phyloP scores from a whole-genome alignment of 192 early-diverging fungal species.

The Gorgonomyces haynaldii region DNA sequence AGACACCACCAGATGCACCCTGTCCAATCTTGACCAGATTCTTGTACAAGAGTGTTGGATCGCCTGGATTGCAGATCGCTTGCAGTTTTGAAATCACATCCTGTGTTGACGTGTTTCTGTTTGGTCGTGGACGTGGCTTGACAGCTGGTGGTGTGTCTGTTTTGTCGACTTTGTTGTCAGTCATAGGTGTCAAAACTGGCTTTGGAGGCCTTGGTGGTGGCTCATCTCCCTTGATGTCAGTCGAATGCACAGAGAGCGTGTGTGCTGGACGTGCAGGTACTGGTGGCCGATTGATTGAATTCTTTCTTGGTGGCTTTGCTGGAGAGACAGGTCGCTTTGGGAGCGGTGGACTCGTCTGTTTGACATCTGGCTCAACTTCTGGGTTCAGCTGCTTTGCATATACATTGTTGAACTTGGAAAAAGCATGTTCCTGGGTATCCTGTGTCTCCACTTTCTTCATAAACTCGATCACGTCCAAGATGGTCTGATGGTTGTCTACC shows the following conservation, averaged over 20 bases:
- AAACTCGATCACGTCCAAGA: conserved; percentile 41
- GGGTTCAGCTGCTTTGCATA: conserved; percentile 12
- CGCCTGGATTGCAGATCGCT: conserved; percentile 68
- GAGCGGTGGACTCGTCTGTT: conserved; percentile 3
- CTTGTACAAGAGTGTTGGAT: conserved; percentile 76
- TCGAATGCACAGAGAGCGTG: conserved; percentile 38
- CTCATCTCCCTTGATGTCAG: conserved; percentile 23
- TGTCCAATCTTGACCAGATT: conserved; percentile 87
- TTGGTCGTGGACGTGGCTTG: conserved; percentile 39
- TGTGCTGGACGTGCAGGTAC: conserved; percentile 41
- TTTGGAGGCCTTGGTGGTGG: conserved; percentile 14
- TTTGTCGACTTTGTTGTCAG: neutral
- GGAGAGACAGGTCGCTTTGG: neutral
- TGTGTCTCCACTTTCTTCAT: conserved; percentile 3
- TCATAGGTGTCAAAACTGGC: conserved; percentile 13
- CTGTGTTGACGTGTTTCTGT: conserved; percentile 44
- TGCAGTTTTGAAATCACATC: conserved; percentile 75
- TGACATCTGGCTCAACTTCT: neutral
- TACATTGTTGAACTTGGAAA: conserved; percentile 26
- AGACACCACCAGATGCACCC: conserved; percentile 93
- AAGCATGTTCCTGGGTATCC: conserved; percentile 12
- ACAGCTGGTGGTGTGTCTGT: conserved; percentile 10
- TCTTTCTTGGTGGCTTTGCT: conserved; percentile 5
- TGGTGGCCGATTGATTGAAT: conserved; percentile 14
- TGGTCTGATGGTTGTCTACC: conserved; percentile 75